phyloP scores from a whole-genome alignment of 805 yeast genomes.

The Sugiyamaella lignohabitans region DNA sequence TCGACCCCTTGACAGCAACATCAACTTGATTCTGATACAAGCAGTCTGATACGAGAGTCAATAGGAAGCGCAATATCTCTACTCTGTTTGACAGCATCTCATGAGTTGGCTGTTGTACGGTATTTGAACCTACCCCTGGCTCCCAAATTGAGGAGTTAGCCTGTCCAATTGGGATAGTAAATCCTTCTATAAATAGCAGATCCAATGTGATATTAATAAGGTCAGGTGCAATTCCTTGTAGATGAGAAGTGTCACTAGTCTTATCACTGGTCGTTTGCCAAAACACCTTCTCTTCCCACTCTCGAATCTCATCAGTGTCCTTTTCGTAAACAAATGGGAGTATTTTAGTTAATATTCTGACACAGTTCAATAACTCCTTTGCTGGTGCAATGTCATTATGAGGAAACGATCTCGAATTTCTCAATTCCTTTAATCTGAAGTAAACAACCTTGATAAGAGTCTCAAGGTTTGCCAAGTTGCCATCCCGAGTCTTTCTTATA shows the following conservation, averaged over 20 bases:
- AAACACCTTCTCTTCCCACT: slow-evolving; percentile 35
- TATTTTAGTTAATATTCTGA: slow-evolving; percentile 57
- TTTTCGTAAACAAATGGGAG: slow-evolving; percentile 65
- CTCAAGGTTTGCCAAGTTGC: slow-evolving; percentile 52
- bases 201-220: slow-evolving; percentile 37
- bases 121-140: slow-evolving; percentile 59
- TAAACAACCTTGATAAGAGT: slow-evolving; percentile 42
- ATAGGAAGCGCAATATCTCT: slow-evolving; percentile 56
- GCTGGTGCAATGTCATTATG: slow-evolving; percentile 24
- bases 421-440: slow-evolving; percentile 30
- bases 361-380: slow-evolving; percentile 48
- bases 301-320: slow-evolving; percentile 26
- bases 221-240: slow-evolving; percentile 30
- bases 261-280: slow-evolving; percentile 35
- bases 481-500: slow-evolving; percentile 51
- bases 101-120: slow-evolving; percentile 31
- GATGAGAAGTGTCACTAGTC: slow-evolving; percentile 8
- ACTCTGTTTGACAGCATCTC: slow-evolving; percentile 56
- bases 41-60: slow-evolving; percentile 55
- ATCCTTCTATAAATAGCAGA: slow-evolving; percentile 51
- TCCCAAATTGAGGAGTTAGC: slow-evolving; percentile 52
- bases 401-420: slow-evolving; percentile 27
- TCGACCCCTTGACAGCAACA: slow-evolving; percentile 49
- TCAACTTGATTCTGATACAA: slow-evolving; percentile 44
- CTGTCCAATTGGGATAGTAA: slow-evolving; percentile 39